Conservation (phyloP, 441 rosid species). For the Eutrema salsugineum region DNA sequence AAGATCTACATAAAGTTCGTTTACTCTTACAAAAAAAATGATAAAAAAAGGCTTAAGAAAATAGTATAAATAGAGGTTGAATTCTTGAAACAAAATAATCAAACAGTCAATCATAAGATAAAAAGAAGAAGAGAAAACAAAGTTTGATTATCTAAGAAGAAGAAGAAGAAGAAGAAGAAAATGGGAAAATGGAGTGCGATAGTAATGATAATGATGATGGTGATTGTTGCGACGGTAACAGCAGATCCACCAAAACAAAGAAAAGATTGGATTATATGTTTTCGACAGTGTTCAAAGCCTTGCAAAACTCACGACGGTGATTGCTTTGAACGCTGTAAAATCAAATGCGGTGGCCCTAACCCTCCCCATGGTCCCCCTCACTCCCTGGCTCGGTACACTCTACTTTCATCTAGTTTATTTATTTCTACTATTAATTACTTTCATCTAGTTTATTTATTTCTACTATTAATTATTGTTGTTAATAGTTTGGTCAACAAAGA, state of each 20-base stretch:
- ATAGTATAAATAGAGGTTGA: not conserved
- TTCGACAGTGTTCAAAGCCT: not conserved
- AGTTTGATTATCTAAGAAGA: not conserved
- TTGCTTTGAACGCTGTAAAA: slow-evolving; percentile 6
- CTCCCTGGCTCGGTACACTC: too few species aligned
- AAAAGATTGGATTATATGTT: not conserved
- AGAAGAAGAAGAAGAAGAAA: too few species aligned
- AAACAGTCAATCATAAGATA: not conserved
- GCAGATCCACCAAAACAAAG: not conserved
- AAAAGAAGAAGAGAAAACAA: not conserved
- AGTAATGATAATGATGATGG: not conserved
- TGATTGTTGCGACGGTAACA: not conserved
- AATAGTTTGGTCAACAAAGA: too few species aligned
- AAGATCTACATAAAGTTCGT: not conserved
- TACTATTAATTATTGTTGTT: too few species aligned
- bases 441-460: too few species aligned
- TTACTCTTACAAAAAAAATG: too few species aligned
- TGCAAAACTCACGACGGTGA: not conserved
- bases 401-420: too few species aligned
- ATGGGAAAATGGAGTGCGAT: slow-evolving; percentile 13
- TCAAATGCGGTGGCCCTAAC: slow-evolving; percentile 22
- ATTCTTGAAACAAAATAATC: not conserved
- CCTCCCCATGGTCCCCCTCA: slow-evolving; percentile 27
- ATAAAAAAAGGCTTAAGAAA: not conserved
- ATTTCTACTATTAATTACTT: too few species aligned